Evolutionary conservation across 345 rosid species (phyloP).

Genomic region (Excoecaria cochinchinensis): DNA sequence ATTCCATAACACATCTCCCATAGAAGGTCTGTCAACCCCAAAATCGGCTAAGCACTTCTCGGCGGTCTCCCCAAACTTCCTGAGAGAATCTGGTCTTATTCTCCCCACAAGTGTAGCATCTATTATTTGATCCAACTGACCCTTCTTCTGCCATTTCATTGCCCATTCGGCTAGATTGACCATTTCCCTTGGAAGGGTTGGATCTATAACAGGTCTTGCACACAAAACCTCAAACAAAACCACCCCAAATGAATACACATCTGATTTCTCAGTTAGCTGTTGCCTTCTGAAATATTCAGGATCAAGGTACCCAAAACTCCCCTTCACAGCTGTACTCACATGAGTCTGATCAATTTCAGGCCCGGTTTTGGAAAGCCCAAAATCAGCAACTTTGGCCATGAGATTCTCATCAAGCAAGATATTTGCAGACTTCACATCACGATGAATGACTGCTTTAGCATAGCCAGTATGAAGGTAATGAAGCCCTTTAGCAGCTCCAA

Average conservation of each 20-base stretch:
- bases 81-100: constrained; percentile 64
- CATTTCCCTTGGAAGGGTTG: constrained; percentile 80
- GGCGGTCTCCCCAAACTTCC: constrained; percentile 81
- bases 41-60: constrained; percentile 86
- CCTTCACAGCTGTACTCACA: constrained; percentile 94
- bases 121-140: constrained; percentile 75
- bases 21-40: constrained; percentile 80
- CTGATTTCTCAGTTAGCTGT: constrained; percentile 86
- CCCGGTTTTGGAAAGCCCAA: constrained; percentile 87
- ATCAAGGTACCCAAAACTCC: constrained; percentile 89
- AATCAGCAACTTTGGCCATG: constrained; percentile 40
- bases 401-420: constrained; percentile 30
- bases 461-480: constrained; percentile 34
- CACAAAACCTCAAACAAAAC: constrained; percentile 92
- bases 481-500: constrained; percentile 31
- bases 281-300: constrained; percentile 92
- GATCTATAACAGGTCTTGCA: constrained; percentile 90
- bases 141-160: constrained; percentile 84
- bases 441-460: constrained; percentile 32
- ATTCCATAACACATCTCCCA: constrained; percentile 94
- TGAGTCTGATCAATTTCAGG: constrained; percentile 96
- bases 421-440: constrained; percentile 36
- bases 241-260: constrained; percentile 89
- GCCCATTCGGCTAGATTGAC: constrained; percentile 96
- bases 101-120: constrained; percentile 60